Evolutionary conservation across 163 green algal genomes (phyloP).

Genomic region (Scenedesmus sp.): DNA sequence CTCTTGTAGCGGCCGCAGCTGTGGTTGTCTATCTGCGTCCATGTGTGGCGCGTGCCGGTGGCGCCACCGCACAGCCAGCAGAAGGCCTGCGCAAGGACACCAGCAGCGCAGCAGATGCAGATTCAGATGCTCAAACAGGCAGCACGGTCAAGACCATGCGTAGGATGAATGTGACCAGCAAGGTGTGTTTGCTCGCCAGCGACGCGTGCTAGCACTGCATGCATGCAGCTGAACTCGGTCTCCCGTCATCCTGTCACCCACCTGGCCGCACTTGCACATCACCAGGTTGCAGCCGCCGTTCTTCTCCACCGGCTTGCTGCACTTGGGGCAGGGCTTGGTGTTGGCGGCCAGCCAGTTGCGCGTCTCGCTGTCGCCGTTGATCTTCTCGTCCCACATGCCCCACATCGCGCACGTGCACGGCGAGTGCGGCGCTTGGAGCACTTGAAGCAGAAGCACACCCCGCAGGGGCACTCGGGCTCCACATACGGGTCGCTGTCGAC

Average conservation of each 20-base stretch:
- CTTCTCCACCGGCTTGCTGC: slow-evolving; percentile 92
- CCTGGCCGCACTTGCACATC: slow-evolving; percentile 69
- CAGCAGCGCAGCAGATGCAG: neutral
- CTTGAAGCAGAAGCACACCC: slow-evolving; percentile 91
- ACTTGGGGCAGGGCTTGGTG: slow-evolving; percentile 92
- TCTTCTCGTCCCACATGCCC: slow-evolving; percentile 81
- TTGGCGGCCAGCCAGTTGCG: slow-evolving; percentile 84
- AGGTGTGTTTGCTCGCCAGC: no score
- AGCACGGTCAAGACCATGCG: no score
- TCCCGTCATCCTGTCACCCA: neutral
- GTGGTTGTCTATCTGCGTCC: slow-evolving; percentile 86
- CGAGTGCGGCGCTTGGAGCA: slow-evolving; percentile 86
- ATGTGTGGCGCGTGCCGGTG: slow-evolving; percentile 87
- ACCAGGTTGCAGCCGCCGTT: slow-evolving; percentile 94
- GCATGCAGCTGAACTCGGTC: neutral
- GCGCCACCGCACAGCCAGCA: slow-evolving; percentile 91
- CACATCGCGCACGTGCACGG: slow-evolving; percentile 93
- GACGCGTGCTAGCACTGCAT: no score
- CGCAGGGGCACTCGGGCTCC: slow-evolving; percentile 89
- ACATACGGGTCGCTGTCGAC: slow-evolving; percentile 82
- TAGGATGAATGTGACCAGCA: no score
- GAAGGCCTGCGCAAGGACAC: slow-evolving; percentile 73
- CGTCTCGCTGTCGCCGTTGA: slow-evolving; percentile 86
- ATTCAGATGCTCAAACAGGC: no score
- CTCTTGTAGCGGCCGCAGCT: slow-evolving; percentile 90